These are phyloP conservation scores for Trichoderma virens DNA, from an alignment of 495 filamentous ascomycete genomes.

Conservation along the genomic window DNA sequence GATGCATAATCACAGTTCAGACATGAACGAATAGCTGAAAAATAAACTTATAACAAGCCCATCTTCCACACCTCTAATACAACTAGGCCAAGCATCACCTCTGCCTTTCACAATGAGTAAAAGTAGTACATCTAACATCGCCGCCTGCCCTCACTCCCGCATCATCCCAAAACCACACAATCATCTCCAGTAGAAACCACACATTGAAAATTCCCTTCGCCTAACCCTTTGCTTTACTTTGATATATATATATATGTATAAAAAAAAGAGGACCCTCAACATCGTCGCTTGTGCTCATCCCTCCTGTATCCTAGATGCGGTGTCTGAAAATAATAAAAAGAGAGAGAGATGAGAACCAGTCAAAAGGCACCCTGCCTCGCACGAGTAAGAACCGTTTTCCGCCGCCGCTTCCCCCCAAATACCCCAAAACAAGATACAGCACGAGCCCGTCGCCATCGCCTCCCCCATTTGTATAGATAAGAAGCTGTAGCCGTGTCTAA, in stretches of 20 bases:
- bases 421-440: background rate
- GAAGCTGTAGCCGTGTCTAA: background rate
- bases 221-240: background rate
- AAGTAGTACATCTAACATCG: background rate
- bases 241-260: background rate
- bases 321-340: background rate
- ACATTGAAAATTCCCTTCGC: background rate
- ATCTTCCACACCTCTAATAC: background rate
- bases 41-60: background rate
- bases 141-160: no score
- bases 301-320: background rate
- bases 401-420: background rate
- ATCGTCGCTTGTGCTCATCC: background rate
- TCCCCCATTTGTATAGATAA: background rate
- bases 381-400: background rate
- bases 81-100: background rate
- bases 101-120: background rate
- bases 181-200: background rate
- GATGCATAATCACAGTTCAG: background rate
- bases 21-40: background rate
- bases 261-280: background rate
- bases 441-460: background rate
- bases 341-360: background rate
- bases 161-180: background rate
- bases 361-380: background rate